phyloP scores from a whole-genome alignment of 768 basidiomycete genomes.

The Mycena galopus region DNA sequence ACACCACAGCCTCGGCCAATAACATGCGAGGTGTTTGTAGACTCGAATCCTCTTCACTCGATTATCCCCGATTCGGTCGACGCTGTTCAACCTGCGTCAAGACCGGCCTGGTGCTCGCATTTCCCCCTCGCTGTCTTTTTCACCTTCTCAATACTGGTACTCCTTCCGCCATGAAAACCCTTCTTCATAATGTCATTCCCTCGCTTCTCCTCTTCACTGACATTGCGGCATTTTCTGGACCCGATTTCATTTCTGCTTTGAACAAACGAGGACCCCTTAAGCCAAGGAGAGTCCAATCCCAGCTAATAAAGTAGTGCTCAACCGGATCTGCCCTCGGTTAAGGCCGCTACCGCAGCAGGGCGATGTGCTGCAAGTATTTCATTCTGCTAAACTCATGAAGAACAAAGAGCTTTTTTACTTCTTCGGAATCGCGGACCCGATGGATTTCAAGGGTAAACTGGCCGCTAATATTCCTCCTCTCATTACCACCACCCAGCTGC shows the following conservation, averaged over 20 bases:
- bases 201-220: slow-evolving; percentile 9
- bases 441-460: slow-evolving; percentile 59
- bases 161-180: slow-evolving; percentile 6
- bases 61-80: not conserved
- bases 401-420: slow-evolving; percentile 65
- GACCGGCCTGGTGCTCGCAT: not conserved
- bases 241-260: slow-evolving; percentile 3
- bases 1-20: too few relatives aligned
- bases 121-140: not conserved
- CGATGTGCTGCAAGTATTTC: slow-evolving; percentile 57
- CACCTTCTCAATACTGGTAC: not conserved
- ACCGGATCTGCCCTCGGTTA: slow-evolving; percentile 13
- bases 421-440: slow-evolving; percentile 62
- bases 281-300: slow-evolving; percentile 10
- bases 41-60: not conserved
- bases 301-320: slow-evolving; percentile 21
- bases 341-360: slow-evolving; percentile 44
- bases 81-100: not conserved
- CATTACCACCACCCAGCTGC: slow-evolving; percentile 62
- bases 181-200: not conserved
- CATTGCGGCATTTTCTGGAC: slow-evolving; percentile 1
- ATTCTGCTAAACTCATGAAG: slow-evolving; percentile 55
- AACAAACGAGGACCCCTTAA: slow-evolving; percentile 4
- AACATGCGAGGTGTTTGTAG: not conserved
- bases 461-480: slow-evolving; percentile 52